Percentiles rank a stretch among this genome's conserved stretches.
Evolutionary conservation across 169 alveolate genomes (phyloP).

Genomic region (Cryptosporidium meleagridis): DNA sequence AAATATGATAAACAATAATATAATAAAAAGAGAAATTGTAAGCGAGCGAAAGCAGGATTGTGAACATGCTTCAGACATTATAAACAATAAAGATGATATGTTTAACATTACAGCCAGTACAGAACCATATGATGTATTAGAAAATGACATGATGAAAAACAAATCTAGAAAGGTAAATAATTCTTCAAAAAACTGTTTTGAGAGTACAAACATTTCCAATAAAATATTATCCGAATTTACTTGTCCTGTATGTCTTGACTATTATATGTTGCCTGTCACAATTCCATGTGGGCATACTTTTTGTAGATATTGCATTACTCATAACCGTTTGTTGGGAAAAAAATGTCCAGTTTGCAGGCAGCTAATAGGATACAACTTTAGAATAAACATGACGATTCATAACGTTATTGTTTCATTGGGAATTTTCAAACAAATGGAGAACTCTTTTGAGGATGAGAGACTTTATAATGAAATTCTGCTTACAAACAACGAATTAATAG

Average conservation of each 20-base stretch:
- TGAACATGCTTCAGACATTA: not conserved
- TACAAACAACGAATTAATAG: not conserved
- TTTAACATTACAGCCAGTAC: not conserved
- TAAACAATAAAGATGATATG: not conserved
- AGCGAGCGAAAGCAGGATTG: conserved; percentile 2
- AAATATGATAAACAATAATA: not conserved
- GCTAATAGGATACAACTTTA: conserved; percentile 82
- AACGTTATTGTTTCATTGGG: conserved; percentile 82
- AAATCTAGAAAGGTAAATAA: conserved; percentile 39
- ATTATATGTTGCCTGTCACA: conserved; percentile 88
- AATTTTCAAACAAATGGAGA: not conserved
- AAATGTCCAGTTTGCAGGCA: conserved; percentile 90
- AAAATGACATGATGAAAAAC: conserved; percentile 15
- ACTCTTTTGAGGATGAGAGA: not conserved
- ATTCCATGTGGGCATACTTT: conserved; percentile 91
- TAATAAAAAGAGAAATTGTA: not conserved
- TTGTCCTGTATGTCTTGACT: conserved; percentile 90
- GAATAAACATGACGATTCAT: conserved; percentile 85
- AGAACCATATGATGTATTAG: not conserved
- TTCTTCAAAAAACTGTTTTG: not conserved
- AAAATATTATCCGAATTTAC: conserved; percentile 81
- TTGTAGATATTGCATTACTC: conserved; percentile 90
- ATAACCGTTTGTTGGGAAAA: conserved; percentile 81
- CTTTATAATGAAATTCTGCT: not conserved
- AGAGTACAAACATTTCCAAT: not conserved